These are phyloP conservation scores for Scheffersomyces lignosus DNA, from an alignment of 805 yeast genomes.

Conservation along the genomic window DNA sequence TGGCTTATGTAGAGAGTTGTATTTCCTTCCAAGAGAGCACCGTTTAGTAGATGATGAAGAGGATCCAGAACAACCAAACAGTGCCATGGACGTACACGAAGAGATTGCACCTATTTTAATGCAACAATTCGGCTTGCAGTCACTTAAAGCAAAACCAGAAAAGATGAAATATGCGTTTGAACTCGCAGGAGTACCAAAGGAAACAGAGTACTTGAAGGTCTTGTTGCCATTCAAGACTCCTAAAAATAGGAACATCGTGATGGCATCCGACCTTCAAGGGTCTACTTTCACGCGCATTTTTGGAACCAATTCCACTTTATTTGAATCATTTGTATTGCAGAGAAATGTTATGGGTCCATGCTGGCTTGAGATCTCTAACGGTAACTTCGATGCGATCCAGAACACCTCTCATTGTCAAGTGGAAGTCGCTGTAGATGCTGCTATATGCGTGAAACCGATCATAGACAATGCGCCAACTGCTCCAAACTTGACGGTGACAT, in stretches of 20 bases:
- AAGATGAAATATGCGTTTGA: conserved; percentile 87
- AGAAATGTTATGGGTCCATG: conserved; percentile 95
- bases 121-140: conserved; percentile 59
- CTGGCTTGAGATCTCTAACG: conserved; percentile 77
- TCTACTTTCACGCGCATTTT: conserved; percentile 76
- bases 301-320: conserved; percentile 71
- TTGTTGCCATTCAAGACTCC: conserved; percentile 73
- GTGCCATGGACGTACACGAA: conserved; percentile 68
- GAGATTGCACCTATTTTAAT: conserved; percentile 70
- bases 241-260: conserved; percentile 43
- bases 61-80: conserved; percentile 33
- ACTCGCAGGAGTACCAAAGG: conserved; percentile 71
- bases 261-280: conserved; percentile 70
- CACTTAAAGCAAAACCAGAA: conserved; percentile 69
- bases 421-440: conserved; percentile 61
- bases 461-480: conserved; percentile 54
- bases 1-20: conserved; percentile 69
- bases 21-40: conserved; percentile 66
- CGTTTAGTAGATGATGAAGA: conserved; percentile 41
- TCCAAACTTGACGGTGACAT: conserved; percentile 61
- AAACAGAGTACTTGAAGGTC: conserved; percentile 77
- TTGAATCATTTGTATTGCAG: conserved; percentile 84
- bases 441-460: conserved; percentile 49
- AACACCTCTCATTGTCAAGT: conserved; percentile 78
- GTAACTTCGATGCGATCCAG: conserved; percentile 56